Evolutionary conservation across 208 protist species (phyloP), one percentile per base, ranked within the genome.

Genomic region (Trypanosoma rangeli): DNA sequence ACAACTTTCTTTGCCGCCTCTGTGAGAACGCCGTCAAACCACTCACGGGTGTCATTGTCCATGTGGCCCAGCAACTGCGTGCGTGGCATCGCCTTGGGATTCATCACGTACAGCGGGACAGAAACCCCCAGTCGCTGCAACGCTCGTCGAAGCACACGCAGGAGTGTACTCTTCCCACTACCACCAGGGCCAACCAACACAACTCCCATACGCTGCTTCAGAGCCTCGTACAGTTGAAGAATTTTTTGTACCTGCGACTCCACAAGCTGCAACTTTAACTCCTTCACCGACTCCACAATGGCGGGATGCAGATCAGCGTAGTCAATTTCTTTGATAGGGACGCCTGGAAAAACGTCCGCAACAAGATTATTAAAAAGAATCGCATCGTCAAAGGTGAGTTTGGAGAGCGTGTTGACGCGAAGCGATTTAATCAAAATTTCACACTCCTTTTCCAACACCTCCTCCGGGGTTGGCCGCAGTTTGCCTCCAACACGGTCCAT

Each of bases 11-110:
- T 79, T 9, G 97, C 90, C 0, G 92, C 89, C 22, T 93, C 89
- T 10, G 98, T 99, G n/a, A 99, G 89, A 49, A 99, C 97, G 44
- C 98, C 98, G 79, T 99, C 98, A 63, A 93, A 95, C 98, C 98
- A 99, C 85, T 99, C 98, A 55, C 98, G 94, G 15, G 98, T 99
- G 83, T 99, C 98, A 60, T 92, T 83, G 78, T 99, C 98, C 94
- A 99, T 98, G 66, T 94, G 77, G n/a, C 98, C 98, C 20, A 99
- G 86, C 26, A 99, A 84, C 79, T 98, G 95, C 4, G 92, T 80
- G 20, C 97, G 81, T 29, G 94, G 94, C 66, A 99, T 90, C 16
- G 98, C 96, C 90, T 99, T 99, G 22, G 97, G 98, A 84, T 99
- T 99, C 77, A 99, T 96, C 26, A 97, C 77, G 84, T 99, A 94